Percentiles rank a stretch among this genome's conserved stretches.
Conservation (phyloP, 495 filamentous ascomycete genomes). For the Pyronema omphalodes region DNA sequence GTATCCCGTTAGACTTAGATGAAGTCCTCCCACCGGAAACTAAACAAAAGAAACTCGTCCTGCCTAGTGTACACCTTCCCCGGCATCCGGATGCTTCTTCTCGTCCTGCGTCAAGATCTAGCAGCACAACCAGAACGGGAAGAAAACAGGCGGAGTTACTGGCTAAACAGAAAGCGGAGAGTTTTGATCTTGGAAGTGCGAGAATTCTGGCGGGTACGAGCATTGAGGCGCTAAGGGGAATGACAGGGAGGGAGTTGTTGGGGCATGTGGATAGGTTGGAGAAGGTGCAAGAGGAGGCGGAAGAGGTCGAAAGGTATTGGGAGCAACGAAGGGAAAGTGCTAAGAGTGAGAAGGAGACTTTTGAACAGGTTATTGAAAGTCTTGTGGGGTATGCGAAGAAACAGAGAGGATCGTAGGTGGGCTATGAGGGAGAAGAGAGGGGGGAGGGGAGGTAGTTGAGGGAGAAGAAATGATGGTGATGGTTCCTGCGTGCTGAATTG, state of each 20-base stretch:
- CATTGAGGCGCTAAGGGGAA: conserved; percentile 53
- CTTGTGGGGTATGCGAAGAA: conserved; percentile 87
- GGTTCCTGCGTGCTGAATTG: no score
- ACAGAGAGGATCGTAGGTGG: conserved; percentile 31
- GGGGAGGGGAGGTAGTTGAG: no score
- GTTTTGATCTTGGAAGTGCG: conserved; percentile 57
- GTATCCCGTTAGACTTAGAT: conserved; percentile 89
- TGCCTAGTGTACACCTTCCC: conserved; percentile 58
- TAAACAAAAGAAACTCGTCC: conserved; percentile 91
- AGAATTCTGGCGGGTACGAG: conserved; percentile 67
- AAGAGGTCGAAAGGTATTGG: conserved; percentile 76
- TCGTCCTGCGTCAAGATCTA: conserved; percentile 3
- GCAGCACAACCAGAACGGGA: conserved; percentile 21
- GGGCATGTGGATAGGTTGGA: conserved; percentile 55
- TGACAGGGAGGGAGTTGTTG: conserved; percentile 57
- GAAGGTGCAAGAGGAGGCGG: conserved; percentile 45
- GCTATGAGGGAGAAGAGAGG: no score
- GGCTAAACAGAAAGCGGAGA: conserved; percentile 11
- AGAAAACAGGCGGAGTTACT: conserved; percentile 26
- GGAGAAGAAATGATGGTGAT: no score
- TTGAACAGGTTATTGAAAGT: conserved; percentile 96
- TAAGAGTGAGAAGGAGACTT: conserved; percentile 78
- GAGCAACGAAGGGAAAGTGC: conserved; percentile 65
- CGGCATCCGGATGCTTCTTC: conserved; percentile 7
- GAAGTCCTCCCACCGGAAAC: conserved; percentile 80